Evolutionary conservation across 164 flowering plant species (phyloP).

Genomic region (Stephania yunnanensis): DNA sequence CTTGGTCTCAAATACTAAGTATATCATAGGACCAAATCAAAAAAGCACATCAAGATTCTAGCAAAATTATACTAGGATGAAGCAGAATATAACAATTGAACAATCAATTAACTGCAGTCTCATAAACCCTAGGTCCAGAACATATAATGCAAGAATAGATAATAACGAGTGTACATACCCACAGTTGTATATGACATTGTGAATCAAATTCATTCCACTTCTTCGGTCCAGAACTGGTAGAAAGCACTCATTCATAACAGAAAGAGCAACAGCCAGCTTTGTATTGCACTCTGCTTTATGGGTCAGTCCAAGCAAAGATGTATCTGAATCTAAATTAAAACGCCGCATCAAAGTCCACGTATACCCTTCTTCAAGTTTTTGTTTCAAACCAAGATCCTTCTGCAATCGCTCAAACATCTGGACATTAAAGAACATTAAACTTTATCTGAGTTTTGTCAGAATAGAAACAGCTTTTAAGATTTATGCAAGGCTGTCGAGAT

Average conservation of each 20-base stretch:
- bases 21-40: not conserved
- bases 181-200: slow-evolving; percentile 71
- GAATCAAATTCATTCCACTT: slow-evolving; percentile 73
- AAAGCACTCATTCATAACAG: slow-evolving; percentile 95
- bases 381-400: slow-evolving; percentile 70
- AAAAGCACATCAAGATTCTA: not conserved
- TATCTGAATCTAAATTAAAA: slow-evolving; percentile 41
- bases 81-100: not conserved
- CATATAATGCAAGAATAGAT: not conserved
- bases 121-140: not conserved
- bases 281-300: slow-evolving; percentile 83
- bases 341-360: slow-evolving; percentile 84
- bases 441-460: not conserved
- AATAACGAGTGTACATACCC: slow-evolving; percentile 50
- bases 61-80: not conserved
- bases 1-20: not conserved
- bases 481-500: not conserved
- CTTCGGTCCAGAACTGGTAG: slow-evolving; percentile 79
- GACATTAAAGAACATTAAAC: slow-evolving; percentile 13
- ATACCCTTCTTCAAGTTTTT: slow-evolving; percentile 79
- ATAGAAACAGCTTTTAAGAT: not conserved
- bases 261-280: slow-evolving; percentile 81
- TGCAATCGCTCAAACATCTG: slow-evolving; percentile 66
- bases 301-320: slow-evolving; percentile 32
- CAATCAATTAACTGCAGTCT: not conserved